Conservation (phyloP, 2,329 filamentous ascomycete genomes). For the Huntiella decipiens region DNA sequence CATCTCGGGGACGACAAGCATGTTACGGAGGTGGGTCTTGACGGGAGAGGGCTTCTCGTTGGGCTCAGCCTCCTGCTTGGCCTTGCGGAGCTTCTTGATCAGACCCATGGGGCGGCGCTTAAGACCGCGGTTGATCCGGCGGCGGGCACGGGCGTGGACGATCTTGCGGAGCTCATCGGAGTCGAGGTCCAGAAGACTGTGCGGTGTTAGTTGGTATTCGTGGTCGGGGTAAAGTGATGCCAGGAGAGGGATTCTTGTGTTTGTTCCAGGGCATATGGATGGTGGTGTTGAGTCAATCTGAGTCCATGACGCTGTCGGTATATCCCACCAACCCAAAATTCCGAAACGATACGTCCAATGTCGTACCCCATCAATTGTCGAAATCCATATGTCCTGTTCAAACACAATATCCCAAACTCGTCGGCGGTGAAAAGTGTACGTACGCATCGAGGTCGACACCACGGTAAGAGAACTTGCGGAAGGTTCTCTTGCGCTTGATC, state of each 20-base stretch:
- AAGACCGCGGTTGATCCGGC: slow-evolving; percentile 97
- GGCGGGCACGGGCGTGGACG: slow-evolving; percentile 94
- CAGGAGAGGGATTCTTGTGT: too few relatives aligned
- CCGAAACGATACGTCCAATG: too few relatives aligned
- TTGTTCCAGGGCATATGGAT: too few relatives aligned
- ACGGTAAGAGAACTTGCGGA: slow-evolving; percentile 99
- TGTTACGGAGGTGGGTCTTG: slow-evolving; percentile 98
- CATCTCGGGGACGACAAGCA: slow-evolving; percentile 99
- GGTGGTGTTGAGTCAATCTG: too few relatives aligned
- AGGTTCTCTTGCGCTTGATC: slow-evolving; percentile 98
- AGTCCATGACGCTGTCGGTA: too few relatives aligned
- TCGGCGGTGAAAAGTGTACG: slow-evolving; percentile 21
- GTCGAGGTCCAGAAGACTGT: slow-evolving; percentile 91
- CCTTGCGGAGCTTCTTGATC: slow-evolving; percentile 99
- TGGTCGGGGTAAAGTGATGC: too few relatives aligned
- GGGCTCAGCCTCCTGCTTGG: slow-evolving; percentile 95
- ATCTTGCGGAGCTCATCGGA: slow-evolving; percentile 98
- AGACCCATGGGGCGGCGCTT: slow-evolving; percentile 99
- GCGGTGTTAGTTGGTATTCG: slow-evolving; percentile 4
- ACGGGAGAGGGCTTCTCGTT: slow-evolving; percentile 99
- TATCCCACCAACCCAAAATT: too few relatives aligned
- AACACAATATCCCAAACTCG: neutral
- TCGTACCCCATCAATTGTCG: too few relatives aligned
- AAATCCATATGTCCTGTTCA: too few relatives aligned
- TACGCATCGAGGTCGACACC: slow-evolving; percentile 99